phyloP scores from a whole-genome alignment of 768 basidiomycete species.

The Russula sp. region DNA sequence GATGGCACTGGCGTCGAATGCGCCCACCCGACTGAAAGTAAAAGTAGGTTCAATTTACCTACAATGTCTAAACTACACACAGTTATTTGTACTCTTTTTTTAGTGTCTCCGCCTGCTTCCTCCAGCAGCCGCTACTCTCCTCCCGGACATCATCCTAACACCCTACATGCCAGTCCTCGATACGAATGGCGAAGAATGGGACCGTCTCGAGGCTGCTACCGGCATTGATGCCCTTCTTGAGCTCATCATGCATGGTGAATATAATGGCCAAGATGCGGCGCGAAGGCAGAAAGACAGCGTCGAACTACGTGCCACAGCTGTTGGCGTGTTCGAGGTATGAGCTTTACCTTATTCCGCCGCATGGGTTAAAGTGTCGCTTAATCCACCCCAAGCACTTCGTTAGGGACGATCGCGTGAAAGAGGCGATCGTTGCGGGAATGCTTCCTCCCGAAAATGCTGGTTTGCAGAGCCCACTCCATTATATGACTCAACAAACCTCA shows the following conservation, averaged over 20 bases:
- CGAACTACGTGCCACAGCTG: conserved; percentile 71
- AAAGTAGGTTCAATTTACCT: conserved; percentile 46
- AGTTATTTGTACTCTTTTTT: conserved; percentile 33
- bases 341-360: neutral
- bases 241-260: conserved; percentile 82
- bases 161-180: conserved; percentile 74
- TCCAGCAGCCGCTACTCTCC: conserved; percentile 46
- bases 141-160: conserved; percentile 62
- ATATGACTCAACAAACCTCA: conserved; percentile 28
- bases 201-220: conserved; percentile 72
- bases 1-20: conserved; percentile 88
- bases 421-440: conserved; percentile 69
- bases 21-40: conserved; percentile 80
- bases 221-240: conserved; percentile 81
- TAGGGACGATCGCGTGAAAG: conserved; percentile 61
- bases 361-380: conserved; percentile 8
- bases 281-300: conserved; percentile 60
- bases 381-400: conserved; percentile 57
- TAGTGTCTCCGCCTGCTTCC: conserved; percentile 59
- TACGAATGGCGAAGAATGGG: conserved; percentile 90
- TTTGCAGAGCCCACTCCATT: conserved; percentile 28
- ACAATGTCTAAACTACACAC: neutral
- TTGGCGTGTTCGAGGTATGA: conserved; percentile 76
- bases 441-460: conserved; percentile 46
- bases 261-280: conserved; percentile 56